phyloP scores from a whole-genome alignment of 2,329 filamentous ascomycete species.

The Zymoseptoria brevis region DNA sequence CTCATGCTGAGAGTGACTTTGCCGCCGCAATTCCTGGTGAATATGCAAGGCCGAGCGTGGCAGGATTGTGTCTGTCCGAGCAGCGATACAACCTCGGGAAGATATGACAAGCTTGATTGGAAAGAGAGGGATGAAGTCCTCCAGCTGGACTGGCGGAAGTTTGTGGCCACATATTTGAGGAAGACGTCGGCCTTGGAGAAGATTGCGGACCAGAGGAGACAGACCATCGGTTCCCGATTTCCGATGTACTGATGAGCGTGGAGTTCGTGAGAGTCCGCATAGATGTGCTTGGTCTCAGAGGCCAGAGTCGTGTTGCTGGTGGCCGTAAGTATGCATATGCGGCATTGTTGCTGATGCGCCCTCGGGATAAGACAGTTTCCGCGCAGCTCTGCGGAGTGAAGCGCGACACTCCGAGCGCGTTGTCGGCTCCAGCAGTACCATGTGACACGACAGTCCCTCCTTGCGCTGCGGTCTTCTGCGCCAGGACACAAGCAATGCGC shows the following conservation, averaged over 20 bases:
- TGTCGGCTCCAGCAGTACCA: neutral
- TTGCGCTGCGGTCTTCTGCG: neutral
- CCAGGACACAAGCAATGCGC: neutral
- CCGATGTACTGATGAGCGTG: neutral
- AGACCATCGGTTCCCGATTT: neutral
- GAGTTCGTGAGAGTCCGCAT: neutral
- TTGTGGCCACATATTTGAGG: conserved; percentile 1
- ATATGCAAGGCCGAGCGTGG: neutral
- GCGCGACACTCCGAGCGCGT: neutral
- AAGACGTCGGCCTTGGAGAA: neutral
- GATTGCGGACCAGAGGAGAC: neutral
- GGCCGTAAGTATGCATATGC: neutral
- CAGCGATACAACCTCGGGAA: neutral
- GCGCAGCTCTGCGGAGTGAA: neutral
- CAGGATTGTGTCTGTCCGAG: neutral
- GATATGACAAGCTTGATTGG: neutral
- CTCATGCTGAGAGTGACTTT: neutral
- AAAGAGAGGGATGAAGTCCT: neutral
- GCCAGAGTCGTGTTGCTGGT: neutral
- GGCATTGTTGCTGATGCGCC: neutral
- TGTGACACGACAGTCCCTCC: neutral
- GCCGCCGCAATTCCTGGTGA: neutral
- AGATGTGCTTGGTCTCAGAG: neutral
- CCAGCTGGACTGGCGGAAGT: conserved; percentile 3
- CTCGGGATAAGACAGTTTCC: neutral